These are phyloP conservation scores for Diaporthe longicolla DNA, from an alignment of 2,329 filamentous ascomycete species.

Conservation along the genomic window DNA sequence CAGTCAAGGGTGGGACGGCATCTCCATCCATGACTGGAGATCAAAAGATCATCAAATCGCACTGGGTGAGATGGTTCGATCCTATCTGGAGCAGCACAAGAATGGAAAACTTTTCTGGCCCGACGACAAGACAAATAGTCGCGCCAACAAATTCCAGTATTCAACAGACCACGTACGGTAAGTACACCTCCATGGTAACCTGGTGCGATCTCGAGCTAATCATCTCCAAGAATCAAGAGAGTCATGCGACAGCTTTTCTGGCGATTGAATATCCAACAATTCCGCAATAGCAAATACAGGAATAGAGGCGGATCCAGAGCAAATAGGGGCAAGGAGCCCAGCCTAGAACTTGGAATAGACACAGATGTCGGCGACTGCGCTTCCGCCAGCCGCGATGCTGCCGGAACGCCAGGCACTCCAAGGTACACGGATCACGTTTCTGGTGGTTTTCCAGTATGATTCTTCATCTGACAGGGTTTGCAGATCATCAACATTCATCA, in stretches of 20 bases:
- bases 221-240: not conserved
- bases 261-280: slow-evolving; percentile 14
- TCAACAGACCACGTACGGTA: not conserved
- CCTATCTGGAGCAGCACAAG: not conserved
- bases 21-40: slow-evolving; percentile 8
- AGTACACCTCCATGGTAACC: not conserved
- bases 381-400: not conserved
- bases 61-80: slow-evolving; percentile 1
- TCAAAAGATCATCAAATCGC: slow-evolving; percentile 9
- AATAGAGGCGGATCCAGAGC: not conserved
- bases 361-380: not conserved
- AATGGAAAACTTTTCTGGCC: slow-evolving; percentile 2
- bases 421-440: not conserved
- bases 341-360: not conserved
- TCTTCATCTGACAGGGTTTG: not conserved
- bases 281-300: not conserved
- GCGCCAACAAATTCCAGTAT: not conserved
- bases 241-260: slow-evolving; percentile 7
- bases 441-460: not conserved
- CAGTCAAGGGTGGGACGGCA: slow-evolving; percentile 7
- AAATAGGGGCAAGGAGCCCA: not conserved
- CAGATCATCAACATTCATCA: slow-evolving; percentile 11
- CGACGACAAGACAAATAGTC: not conserved
- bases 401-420: not conserved
- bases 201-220: not conserved